Conservation (phyloP, 345 rosid genomes). For the Psidium friedrichsthalianum region DNA sequence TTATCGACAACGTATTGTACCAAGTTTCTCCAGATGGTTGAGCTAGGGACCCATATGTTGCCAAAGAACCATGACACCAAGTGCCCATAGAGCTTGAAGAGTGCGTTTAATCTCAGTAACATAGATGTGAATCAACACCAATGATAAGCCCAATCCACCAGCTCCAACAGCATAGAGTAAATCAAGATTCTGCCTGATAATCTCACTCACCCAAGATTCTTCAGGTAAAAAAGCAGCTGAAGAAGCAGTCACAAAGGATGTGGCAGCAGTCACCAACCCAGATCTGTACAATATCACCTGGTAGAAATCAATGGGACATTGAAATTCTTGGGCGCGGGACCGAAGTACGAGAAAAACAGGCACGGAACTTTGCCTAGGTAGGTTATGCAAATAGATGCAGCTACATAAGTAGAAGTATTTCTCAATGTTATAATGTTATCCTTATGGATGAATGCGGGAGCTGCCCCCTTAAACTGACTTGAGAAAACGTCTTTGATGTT, state of each 20-base stretch:
- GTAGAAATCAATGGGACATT: slow-evolving; percentile 1
- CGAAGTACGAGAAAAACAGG: neutral
- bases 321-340: neutral
- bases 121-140: slow-evolving; percentile 78
- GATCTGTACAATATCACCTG: slow-evolving; percentile 84
- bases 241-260: slow-evolving; percentile 70
- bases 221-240: slow-evolving; percentile 62
- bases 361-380: neutral
- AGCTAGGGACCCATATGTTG: slow-evolving; percentile 46
- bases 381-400: neutral
- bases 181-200: slow-evolving; percentile 53
- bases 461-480: neutral
- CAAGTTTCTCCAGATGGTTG: slow-evolving; percentile 59
- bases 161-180: slow-evolving; percentile 57
- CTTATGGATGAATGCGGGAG: neutral
- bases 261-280: slow-evolving; percentile 75
- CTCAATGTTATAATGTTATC: neutral
- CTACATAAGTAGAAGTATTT: neutral
- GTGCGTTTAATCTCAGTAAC: slow-evolving; percentile 87
- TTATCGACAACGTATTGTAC: slow-evolving; percentile 57
- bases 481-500: neutral
- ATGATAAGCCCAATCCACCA: slow-evolving; percentile 67
- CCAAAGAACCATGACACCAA: slow-evolving; percentile 69
- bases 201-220: slow-evolving; percentile 29
- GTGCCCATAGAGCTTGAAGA: slow-evolving; percentile 87